Evolutionary conservation across 2,329 filamentous ascomycete genomes (phyloP).

Genomic region (Xylariaceae sp.): DNA sequence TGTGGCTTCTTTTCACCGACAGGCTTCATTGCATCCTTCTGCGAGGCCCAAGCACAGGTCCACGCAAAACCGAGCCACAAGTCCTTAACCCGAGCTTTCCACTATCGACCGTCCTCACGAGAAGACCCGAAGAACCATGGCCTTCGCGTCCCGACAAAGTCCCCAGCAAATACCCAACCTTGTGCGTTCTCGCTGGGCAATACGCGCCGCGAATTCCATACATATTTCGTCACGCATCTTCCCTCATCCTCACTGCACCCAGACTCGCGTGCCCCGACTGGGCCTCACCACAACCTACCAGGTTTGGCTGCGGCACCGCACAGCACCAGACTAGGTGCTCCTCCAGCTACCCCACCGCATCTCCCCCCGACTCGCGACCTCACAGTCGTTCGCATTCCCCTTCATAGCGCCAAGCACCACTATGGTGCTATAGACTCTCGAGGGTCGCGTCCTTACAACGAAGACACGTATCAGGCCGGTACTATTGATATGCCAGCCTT

Average conservation of each 20-base stretch:
- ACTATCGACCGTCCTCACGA: conserved; percentile 5
- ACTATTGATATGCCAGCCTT: conserved; percentile 92
- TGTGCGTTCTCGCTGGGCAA: conserved; percentile 9
- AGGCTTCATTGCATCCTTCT: conserved; percentile 33
- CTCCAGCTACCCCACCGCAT: conserved; percentile 54
- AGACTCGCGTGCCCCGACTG: conserved; percentile 60
- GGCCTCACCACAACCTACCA: conserved; percentile 78
- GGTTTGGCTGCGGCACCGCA: conserved; percentile 80
- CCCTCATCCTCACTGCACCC: conserved; percentile 90
- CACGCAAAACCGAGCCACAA: conserved; percentile 8
- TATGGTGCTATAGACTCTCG: conserved; percentile 76
- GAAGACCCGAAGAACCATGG: conserved; percentile 1
- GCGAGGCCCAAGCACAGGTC: conserved; percentile 22
- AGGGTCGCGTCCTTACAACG: conserved; percentile 82
- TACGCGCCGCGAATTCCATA: conserved; percentile 63
- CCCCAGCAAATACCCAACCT: neutral
- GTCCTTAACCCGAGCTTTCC: conserved; percentile 12
- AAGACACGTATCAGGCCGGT: conserved; percentile 90
- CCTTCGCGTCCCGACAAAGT: neutral
- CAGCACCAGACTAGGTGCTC: conserved; percentile 47
- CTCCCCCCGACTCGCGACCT: conserved; percentile 64
- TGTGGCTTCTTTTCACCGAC: neutral
- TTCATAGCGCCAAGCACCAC: conserved; percentile 92
- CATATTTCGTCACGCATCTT: conserved; percentile 95
- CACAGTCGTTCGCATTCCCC: conserved; percentile 89